phyloP scores from a whole-genome alignment of 1,139 yeast species.

The Debaryomycetaceae sp. region DNA sequence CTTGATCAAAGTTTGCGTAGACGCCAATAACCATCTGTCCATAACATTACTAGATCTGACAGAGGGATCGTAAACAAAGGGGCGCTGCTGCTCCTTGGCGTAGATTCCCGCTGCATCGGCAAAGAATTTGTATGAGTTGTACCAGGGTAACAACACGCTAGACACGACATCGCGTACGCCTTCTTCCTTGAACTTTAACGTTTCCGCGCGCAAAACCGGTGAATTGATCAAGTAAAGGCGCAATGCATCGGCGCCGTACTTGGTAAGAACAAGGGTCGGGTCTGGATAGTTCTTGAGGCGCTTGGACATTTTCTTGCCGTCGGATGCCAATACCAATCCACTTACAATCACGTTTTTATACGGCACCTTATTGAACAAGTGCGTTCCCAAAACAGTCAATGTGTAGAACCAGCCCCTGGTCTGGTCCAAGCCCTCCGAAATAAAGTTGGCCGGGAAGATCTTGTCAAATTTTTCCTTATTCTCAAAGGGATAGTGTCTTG shows the following conservation, averaged over 20 bases:
- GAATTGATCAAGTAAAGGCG: constrained; percentile 94
- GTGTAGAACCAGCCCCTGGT: constrained; percentile 99
- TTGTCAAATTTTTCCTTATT: constrained; percentile 54
- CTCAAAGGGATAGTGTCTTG: constrained; percentile 95
- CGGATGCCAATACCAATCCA: constrained; percentile 95
- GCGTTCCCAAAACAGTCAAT: constrained; percentile 90
- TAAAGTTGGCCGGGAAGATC: constrained; percentile 93
- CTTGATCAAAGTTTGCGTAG: constrained; percentile 79
- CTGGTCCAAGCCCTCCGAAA: constrained; percentile 97
- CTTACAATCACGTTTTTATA: constrained; percentile 92
- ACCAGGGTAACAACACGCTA: constrained; percentile 94
- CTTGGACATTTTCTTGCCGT: constrained; percentile 99
- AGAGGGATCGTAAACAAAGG: constrained; percentile 60
- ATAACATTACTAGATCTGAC: constrained; percentile 72
- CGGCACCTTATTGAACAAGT: constrained; percentile 84
- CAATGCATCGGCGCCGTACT: constrained; percentile 96
- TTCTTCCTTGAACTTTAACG: constrained; percentile 93
- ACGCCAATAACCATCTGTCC: constrained; percentile 96
- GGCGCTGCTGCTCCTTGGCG: constrained; percentile 62
- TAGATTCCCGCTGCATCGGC: constrained; percentile 86
- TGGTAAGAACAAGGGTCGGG: constrained; percentile 68
- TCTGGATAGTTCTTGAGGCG: constrained; percentile 97
- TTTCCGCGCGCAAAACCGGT: constrained; percentile 93
- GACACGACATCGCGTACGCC: constrained; percentile 98
- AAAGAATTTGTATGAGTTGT: constrained; percentile 93